Evolutionary conservation across 2,329 filamentous ascomycete genomes (phyloP), one percentile per base, ranked within the genome.

Genomic region (Thielaviopsis musarum): DNA sequence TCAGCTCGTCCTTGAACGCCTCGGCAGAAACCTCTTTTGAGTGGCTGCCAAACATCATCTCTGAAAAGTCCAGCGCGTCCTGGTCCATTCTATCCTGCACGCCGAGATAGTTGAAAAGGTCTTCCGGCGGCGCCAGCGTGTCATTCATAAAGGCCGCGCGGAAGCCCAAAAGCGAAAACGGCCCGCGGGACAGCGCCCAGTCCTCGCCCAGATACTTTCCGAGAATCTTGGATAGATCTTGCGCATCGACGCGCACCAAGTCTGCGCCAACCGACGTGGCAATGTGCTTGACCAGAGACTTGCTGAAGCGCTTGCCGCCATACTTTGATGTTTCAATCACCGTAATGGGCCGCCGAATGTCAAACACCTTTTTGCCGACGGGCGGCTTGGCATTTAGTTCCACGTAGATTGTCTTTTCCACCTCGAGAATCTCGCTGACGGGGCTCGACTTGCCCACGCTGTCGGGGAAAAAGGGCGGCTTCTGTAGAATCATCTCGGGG

Each of bases 131-230:
- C 19, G 65, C 73, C 52, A 79, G 66, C 62, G 76, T 76, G 6
- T 79, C 81, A 57, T 76, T 80, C 64, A 76, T 71, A 65, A 77
- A 75, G 45, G 81, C 74, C 53, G 79, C 71, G 64, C 74, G 73
- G 63, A 82, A 84, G 1, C 78, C 80, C 54, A 84, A 69, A 64
- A 77, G 74, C 1, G 80, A 77, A 12, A 80, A 69, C 21, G 73
- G 68, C 1, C 79, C 77, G 13, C 75, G 67, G 1, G 71, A 70
- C 54, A 73, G 75, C 3, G 72, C 71, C 69, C 71, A 74, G 61
- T 79, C 76, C 65, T 87, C 82, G 4, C 84, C 85, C 10, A 91
- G 70, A 65, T 90, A 88, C 52, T 81, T 76, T 2, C 84, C 85
- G 0, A 84, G 76, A 26, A 93, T 73, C 56, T 84, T 77, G 2